Conservation (phyloP, 1,284 basidiomycete genomes). For the Puccinia polysora region DNA sequence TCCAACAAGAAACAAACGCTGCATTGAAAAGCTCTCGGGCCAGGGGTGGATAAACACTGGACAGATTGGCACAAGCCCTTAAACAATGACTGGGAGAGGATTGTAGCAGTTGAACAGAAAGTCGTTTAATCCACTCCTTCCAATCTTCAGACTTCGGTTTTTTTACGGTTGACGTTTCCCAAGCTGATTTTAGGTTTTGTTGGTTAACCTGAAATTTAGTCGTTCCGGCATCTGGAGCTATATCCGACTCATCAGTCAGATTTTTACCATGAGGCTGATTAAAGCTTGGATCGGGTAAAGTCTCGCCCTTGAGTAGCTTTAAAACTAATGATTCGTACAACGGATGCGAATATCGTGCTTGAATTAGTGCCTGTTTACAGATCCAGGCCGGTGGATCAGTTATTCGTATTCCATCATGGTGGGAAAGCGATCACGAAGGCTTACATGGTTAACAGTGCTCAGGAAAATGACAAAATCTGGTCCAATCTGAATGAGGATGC, state of each 20-base stretch:
- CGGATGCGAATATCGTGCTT: slow-evolving; percentile 74
- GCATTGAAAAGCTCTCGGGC: slow-evolving; percentile 96
- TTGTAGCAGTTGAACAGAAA: slow-evolving; percentile 95
- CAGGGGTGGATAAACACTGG: slow-evolving; percentile 84
- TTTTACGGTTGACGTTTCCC: slow-evolving; percentile 79
- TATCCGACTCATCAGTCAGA: slow-evolving; percentile 54
- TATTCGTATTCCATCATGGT: background rate
- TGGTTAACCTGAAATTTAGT: slow-evolving; percentile 93
- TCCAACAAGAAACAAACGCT: slow-evolving; percentile 97
- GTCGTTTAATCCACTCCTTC: slow-evolving; percentile 89
- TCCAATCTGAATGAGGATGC: slow-evolving; percentile 85
- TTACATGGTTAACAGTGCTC: slow-evolving; percentile 89
- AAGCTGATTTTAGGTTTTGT: slow-evolving; percentile 92
- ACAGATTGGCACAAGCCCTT: slow-evolving; percentile 87
- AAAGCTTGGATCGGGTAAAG: slow-evolving; percentile 63
- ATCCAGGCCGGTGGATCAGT: background rate
- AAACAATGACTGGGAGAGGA: slow-evolving; percentile 96
- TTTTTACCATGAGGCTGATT: slow-evolving; percentile 55
- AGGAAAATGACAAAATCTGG: slow-evolving; percentile 97
- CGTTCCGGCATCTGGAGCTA: slow-evolving; percentile 63
- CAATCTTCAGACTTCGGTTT: slow-evolving; percentile 68
- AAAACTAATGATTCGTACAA: slow-evolving; percentile 83
- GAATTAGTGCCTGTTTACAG: slow-evolving; percentile 63
- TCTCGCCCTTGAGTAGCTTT: slow-evolving; percentile 86
- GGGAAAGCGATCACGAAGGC: slow-evolving; percentile 44